Conservation (phyloP, 352 stramenopile species). For the Blastocystis sp. region DNA sequence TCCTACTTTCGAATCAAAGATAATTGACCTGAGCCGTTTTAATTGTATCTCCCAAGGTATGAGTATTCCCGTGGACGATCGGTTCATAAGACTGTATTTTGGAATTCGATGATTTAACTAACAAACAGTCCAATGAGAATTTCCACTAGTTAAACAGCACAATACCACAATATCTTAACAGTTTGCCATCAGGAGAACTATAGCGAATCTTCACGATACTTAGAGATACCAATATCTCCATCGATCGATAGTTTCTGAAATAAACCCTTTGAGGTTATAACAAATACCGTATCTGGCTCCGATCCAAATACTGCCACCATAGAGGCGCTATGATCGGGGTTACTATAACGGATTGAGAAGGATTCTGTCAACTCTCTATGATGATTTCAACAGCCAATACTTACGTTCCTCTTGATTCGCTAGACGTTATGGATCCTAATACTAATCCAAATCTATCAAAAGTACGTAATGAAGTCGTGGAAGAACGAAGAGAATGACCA, state of each 20-base stretch:
- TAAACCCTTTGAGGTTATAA: conserved; percentile 22
- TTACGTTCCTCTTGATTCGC: too few species aligned
- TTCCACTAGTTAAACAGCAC: too few species aligned
- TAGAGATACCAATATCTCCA: neutral
- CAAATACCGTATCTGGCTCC: conserved; percentile 35
- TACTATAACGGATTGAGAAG: conserved; percentile 1
- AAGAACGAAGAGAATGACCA: neutral
- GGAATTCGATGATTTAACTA: neutral
- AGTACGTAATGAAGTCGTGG: neutral
- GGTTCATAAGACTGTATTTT: neutral
- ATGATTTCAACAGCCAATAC: too few species aligned
- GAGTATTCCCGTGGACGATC: neutral
- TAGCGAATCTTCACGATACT: neutral
- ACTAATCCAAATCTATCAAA: neutral
- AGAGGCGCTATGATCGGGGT: conserved; percentile 24
- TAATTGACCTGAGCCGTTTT: neutral
- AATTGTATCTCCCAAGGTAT: neutral
- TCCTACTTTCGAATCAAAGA: neutral
- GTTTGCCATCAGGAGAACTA: neutral
- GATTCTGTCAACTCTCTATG: too few species aligned
- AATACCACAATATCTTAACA: too few species aligned
- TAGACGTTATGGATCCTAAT: neutral
- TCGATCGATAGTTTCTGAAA: conserved; percentile 35
- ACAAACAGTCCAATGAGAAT: too few species aligned
- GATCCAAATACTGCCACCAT: conserved; percentile 35